Base-by-base conservation (phyloP, 176 grass and related monocot genomes). In the Cenchrus americanus region DNA sequence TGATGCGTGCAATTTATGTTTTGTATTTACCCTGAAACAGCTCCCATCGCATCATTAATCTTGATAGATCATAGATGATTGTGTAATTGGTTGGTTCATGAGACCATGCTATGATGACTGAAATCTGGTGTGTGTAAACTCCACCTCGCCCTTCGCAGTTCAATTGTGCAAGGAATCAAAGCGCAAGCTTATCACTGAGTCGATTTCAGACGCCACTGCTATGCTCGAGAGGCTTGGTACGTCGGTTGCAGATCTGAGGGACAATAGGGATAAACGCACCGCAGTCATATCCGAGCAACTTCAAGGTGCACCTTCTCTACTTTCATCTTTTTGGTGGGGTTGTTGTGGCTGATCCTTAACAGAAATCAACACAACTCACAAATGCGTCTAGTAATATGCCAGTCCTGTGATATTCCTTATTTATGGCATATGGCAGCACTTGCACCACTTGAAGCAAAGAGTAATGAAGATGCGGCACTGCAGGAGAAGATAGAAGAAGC, bases 401-500 rank as follows among this genome's bases (percentile, higher is more conserved):
- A 30, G 15, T 8, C 52, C 30, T 5, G 43, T 57, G 63, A 83
- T 77, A 34, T 77, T 66, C 52, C 83, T 54, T 30, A 26, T 82
- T 62, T 23, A 37, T 64, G 26, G 18, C 55, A 17, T 71, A 5
- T 78, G 0, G 10, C 51, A 98, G 93, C 62, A 80, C 11, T 90
- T 13, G 77, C 93, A 81, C 47, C 68, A 73, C 73, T 73, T 68
- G 93, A 90, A 89, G 69, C 61, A 61, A 88, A 88, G 50, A 41
- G 3, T 42, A 40, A 12, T 23, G 72, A 83, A 75, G 69, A 89
- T 80, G 61, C 43, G 18, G 30, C 65, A 17, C 44, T 5, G 78
- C 53, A 4, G 75, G 69, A 87, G 80, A 71, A 90, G 66, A 37
- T 81, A 23, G 68, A 78, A 68, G 62, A 84, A 58, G 69, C 85